phyloP scores from a whole-genome alignment of 371 early-diverging fungal genomes.

The Apophysomyces ossiformis region DNA sequence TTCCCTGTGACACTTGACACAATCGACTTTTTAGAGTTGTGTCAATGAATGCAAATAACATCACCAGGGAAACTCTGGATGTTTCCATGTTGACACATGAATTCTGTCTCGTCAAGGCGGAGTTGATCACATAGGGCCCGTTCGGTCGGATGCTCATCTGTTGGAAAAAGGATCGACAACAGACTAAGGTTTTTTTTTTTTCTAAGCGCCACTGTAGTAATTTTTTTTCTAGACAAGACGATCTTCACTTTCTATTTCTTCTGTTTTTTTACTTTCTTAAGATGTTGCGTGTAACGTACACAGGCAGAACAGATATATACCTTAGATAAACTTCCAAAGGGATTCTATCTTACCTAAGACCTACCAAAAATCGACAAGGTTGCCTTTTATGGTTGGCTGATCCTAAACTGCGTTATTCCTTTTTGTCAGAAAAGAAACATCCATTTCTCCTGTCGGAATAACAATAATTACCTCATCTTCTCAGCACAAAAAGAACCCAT shows the following conservation, averaged over 20 bases:
- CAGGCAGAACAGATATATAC: no score
- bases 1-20: conserved; percentile 3
- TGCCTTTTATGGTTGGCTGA: background rate
- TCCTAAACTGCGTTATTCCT: conserved; percentile 10
- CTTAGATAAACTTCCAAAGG: no score
- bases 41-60: conserved; percentile 1
- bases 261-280: background rate
- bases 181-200: no score
- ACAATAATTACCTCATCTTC: background rate
- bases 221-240: background rate
- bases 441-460: conserved; percentile 3
- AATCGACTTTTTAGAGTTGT: background rate
- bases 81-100: background rate
- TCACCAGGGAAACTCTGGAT: background rate
- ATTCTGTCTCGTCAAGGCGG: conserved; percentile 6
- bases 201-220: background rate
- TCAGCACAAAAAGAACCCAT: background rate
- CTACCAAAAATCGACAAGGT: conserved; percentile 7
- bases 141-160: conserved; percentile 1
- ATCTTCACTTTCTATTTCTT: background rate
- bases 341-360: no score
- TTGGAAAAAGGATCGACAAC: conserved; percentile 5
- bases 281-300: no score
- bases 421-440: conserved; percentile 5
- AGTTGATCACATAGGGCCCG: background rate